phyloP scores from a whole-genome alignment of 2,329 filamentous ascomycete genomes.

The Penicillium digitatum region DNA sequence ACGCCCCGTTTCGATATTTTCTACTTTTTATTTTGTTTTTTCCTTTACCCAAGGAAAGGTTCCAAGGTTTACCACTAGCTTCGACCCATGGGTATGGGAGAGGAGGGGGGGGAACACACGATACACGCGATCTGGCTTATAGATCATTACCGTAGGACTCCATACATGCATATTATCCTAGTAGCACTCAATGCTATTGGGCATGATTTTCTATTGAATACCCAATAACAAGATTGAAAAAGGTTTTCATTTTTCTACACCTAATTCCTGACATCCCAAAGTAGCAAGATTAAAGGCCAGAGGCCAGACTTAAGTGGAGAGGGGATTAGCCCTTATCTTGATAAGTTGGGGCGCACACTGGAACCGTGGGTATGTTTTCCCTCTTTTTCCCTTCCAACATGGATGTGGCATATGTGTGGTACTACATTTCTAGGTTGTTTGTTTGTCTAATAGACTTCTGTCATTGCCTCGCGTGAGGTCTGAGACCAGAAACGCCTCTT shows the following conservation, averaged over 20 bases:
- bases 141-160: neutral
- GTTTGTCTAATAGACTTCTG: neutral
- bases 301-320: constrained; percentile 3
- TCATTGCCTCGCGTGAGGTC: constrained; percentile 1
- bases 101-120: neutral
- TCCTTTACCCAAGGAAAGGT: neutral
- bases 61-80: neutral
- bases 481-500: constrained; percentile 8
- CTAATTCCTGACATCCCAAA: neutral
- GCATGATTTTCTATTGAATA: neutral
- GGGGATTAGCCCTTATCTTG: constrained; percentile 2
- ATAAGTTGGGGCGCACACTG: constrained; percentile 1
- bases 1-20: neutral
- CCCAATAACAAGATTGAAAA: neutral
- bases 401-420: neutral
- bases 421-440: neutral
- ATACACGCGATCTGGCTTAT: neutral
- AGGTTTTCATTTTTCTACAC: neutral
- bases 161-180: neutral
- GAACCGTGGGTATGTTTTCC: neutral
- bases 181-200: neutral
- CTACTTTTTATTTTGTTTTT: neutral
- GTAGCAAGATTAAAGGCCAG: neutral
- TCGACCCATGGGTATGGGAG: neutral
- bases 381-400: neutral